A percentile compares a stretch with the other conserved stretches of the same genome.
Conservation (phyloP, 495 filamentous ascomycete genomes). For the Sporormia fimetaria region DNA sequence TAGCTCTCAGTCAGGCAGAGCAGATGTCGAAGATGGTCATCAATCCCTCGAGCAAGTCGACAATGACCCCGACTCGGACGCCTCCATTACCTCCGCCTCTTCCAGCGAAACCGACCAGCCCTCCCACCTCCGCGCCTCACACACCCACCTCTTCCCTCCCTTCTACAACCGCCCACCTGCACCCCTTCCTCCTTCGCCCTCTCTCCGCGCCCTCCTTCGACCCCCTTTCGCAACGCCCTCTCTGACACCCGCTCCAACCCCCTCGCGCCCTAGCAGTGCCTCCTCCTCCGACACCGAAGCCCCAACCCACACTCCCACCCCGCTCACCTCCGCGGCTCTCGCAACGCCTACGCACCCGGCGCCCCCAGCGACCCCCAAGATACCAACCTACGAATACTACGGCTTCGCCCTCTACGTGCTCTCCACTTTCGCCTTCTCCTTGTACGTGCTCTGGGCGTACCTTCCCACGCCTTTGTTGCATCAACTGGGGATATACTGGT, state of each 20-base stretch:
- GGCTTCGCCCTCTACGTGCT: conserved; percentile 92
- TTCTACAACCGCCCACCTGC: conserved; percentile 41
- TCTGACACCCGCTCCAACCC: no score
- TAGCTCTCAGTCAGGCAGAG: conserved; percentile 28
- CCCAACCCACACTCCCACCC: conserved; percentile 35
- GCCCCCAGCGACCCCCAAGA: conserved; percentile 78
- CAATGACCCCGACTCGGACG: conserved; percentile 17
- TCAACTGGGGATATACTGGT: conserved; percentile 90
- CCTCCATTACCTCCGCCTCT: no score
- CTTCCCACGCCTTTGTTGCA: conserved; percentile 85
- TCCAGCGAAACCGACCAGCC: no score
- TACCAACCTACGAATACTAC: conserved; percentile 98
- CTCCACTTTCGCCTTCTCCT: conserved; percentile 64
- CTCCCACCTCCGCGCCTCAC: conserved; percentile 25
- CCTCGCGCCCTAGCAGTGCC: conserved; percentile 81
- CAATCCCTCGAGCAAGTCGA: conserved; percentile 7
- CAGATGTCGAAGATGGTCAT: conserved; percentile 21
- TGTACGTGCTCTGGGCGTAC: conserved; percentile 91
- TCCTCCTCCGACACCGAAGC: conserved; percentile 77
- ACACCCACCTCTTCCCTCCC: conserved; percentile 32
- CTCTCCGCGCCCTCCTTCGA: conserved; percentile 86
- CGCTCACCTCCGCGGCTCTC: conserved; percentile 48
- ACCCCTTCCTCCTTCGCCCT: conserved; percentile 85
- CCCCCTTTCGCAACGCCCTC: conserved; percentile 50
- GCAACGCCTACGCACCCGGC: conserved; percentile 55